Evolutionary conservation across 1,284 basidiomycete genomes (phyloP).

Genomic region (Tilletia horrida): DNA sequence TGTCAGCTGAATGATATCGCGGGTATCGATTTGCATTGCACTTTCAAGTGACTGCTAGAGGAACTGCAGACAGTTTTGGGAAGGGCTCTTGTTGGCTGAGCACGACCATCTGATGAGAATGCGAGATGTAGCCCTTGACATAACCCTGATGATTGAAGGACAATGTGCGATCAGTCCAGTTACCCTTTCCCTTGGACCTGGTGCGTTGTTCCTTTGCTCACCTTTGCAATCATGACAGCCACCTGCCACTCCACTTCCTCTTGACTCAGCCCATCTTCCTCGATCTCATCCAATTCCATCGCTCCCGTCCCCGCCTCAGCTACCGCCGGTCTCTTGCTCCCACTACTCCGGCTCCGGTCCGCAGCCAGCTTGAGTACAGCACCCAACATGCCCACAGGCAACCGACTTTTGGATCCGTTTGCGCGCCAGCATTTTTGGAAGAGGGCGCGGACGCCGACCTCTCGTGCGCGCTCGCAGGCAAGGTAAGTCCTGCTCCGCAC

Average conservation of each 20-base stretch:
- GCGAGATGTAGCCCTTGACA: slow-evolving; percentile 91
- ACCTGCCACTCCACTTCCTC: slow-evolving; percentile 92
- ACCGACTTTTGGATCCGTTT: slow-evolving; percentile 27
- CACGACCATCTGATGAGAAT: slow-evolving; percentile 88
- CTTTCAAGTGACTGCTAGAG: neutral
- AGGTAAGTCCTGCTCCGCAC: slow-evolving; percentile 80
- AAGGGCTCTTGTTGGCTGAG: slow-evolving; percentile 78
- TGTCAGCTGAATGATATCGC: neutral
- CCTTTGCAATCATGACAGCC: slow-evolving; percentile 80
- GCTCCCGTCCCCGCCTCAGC: neutral
- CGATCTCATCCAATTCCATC: neutral
- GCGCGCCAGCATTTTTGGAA: slow-evolving; percentile 76
- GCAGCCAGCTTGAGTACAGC: slow-evolving; percentile 28
- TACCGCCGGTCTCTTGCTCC: neutral
- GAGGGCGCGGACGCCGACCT: slow-evolving; percentile 76
- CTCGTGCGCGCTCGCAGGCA: slow-evolving; percentile 79
- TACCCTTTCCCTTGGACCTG: neutral
- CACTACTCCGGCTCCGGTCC: neutral
- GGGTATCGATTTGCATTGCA: neutral
- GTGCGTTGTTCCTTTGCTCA: slow-evolving; percentile 41
- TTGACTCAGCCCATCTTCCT: slow-evolving; percentile 52
- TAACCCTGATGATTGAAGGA: slow-evolving; percentile 61
- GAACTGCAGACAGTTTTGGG: slow-evolving; percentile 58
- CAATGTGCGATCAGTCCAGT: neutral
- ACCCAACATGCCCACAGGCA: slow-evolving; percentile 29